These are phyloP conservation scores for Hypoxylon sp. DNA, from an alignment of 2,329 filamentous ascomycete genomes.

Conservation along the genomic window DNA sequence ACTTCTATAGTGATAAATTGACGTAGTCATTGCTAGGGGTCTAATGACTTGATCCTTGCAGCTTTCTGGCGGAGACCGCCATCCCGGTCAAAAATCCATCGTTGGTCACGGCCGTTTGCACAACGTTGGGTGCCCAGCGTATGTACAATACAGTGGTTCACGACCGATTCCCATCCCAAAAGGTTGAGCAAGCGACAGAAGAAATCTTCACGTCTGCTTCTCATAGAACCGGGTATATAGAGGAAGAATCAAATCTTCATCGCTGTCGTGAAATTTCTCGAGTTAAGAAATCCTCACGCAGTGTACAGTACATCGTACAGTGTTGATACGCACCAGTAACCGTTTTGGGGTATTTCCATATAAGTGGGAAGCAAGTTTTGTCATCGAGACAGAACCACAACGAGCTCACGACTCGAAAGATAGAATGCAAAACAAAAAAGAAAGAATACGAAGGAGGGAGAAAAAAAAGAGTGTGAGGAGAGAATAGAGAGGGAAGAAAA, in stretches of 20 bases:
- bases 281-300: conserved; percentile 8
- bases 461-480: conserved; percentile 25
- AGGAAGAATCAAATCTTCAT: conserved; percentile 2
- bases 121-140: conserved; percentile 44
- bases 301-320: conserved; percentile 27
- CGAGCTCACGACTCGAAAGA: conserved; percentile 20
- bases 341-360: conserved; percentile 48
- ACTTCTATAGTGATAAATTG: conserved; percentile 22
- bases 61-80: conserved; percentile 48
- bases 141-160: conserved; percentile 42
- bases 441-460: conserved; percentile 21
- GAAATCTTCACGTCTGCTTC: conserved; percentile 10
- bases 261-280: conserved; percentile 8
- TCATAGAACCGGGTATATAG: conserved; percentile 3
- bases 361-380: conserved; percentile 42
- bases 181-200: conserved; percentile 11
- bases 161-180: conserved; percentile 18
- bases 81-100: conserved; percentile 50
- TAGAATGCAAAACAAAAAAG: conserved; percentile 5
- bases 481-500: conserved; percentile 30
- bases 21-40: conserved; percentile 47
- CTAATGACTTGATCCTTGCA: conserved; percentile 49
- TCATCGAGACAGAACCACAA: conserved; percentile 31
- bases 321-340: conserved; percentile 41
- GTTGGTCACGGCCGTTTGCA: conserved; percentile 49